These are phyloP conservation scores for Sclerospora graminicola DNA, from an alignment of 352 stramenopile genomes.

Conservation along the genomic window DNA sequence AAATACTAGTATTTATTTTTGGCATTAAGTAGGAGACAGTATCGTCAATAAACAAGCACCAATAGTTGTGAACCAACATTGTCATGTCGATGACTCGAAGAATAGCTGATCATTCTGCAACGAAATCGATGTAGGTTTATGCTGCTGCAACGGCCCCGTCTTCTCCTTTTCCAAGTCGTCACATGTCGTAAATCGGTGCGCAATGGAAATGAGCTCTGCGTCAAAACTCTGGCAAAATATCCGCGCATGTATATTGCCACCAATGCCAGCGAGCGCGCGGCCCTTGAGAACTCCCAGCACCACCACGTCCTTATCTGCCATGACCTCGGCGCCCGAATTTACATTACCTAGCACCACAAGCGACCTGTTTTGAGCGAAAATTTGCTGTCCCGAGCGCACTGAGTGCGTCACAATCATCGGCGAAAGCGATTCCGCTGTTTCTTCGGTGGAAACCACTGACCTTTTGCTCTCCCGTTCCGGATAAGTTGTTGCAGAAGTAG, in stretches of 20 bases:
- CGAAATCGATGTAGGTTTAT: slow-evolving; percentile 46
- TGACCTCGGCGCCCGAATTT: slow-evolving; percentile 80
- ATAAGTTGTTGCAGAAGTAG: slow-evolving; percentile 2
- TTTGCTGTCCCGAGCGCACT: slow-evolving; percentile 83
- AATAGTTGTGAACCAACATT: slow-evolving; percentile 3
- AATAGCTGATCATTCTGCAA: slow-evolving; percentile 48
- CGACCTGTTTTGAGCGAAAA: slow-evolving; percentile 73
- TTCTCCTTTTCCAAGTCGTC: slow-evolving; percentile 45
- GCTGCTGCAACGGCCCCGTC: slow-evolving; percentile 27
- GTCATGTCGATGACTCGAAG: slow-evolving; percentile 44
- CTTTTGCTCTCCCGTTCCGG: slow-evolving; percentile 6
- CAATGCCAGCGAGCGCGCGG: slow-evolving; percentile 76
- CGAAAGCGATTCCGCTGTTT: slow-evolving; percentile 7
- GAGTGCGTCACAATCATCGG: slow-evolving; percentile 61
- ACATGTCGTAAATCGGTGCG: slow-evolving; percentile 86
- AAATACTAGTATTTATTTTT: slow-evolving; percentile 20
- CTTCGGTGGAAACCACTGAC: slow-evolving; percentile 1
- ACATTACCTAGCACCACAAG: slow-evolving; percentile 81
- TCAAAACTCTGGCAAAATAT: slow-evolving; percentile 79
- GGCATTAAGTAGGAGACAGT: background rate
- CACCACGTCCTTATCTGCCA: slow-evolving; percentile 80
- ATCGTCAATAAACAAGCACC: slow-evolving; percentile 22
- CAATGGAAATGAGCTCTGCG: slow-evolving; percentile 85
- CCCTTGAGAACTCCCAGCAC: slow-evolving; percentile 77
- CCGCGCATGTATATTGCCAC: slow-evolving; percentile 52